Conservation (phyloP, 176 grass and related monocot genomes). For the Phyllostachys edulis region DNA sequence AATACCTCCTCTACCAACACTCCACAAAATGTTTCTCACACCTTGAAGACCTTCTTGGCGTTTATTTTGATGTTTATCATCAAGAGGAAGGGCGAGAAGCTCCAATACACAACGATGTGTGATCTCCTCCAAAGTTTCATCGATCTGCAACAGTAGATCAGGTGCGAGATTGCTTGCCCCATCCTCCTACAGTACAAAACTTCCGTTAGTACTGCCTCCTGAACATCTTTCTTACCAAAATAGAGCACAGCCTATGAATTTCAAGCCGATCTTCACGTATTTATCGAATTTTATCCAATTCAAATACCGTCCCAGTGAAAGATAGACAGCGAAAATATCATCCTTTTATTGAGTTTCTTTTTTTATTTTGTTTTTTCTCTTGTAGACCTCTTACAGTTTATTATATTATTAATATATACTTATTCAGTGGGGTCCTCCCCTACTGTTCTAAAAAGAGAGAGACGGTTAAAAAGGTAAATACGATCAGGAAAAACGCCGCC, state of each 20-base stretch:
- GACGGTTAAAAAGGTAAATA: not conserved
- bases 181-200: constrained; percentile 59
- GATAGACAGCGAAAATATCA: not conserved
- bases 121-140: constrained; percentile 94
- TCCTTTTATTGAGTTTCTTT: not conserved
- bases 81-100: constrained; percentile 80
- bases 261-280: not conserved
- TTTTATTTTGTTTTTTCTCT: not conserved
- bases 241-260: constrained; percentile 8
- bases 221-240: not conserved
- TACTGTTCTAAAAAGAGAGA: not conserved
- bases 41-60: constrained; percentile 81
- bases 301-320: not conserved
- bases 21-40: constrained; percentile 84
- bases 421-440: not conserved
- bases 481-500: no score
- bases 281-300: constrained; percentile 15
- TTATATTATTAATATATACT: not conserved
- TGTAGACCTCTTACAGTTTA: not conserved
- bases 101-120: constrained; percentile 83
- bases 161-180: constrained; percentile 92
- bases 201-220: constrained; percentile 20
- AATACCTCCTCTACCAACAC: constrained; percentile 69
- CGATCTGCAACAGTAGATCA: constrained; percentile 76
- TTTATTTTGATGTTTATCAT: constrained; percentile 54